Evolutionary conservation across 2,329 filamentous ascomycete genomes (phyloP), one percentile per base, ranked within the genome.

Genomic region (Rhynchosporium graminicola): DNA sequence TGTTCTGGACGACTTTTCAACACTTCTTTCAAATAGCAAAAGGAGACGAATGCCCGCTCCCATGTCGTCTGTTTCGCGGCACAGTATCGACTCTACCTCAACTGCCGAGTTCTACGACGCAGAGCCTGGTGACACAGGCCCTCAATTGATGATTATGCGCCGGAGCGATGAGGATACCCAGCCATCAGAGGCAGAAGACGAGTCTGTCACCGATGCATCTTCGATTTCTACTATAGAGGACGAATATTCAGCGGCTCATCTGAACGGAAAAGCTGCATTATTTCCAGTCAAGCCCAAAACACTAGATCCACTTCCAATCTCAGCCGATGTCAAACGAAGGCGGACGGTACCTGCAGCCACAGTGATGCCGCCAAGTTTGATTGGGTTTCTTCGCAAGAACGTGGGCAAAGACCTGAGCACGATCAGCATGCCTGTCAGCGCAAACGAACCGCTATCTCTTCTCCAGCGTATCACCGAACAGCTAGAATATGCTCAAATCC

Each of bases 71-170:
- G 76, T 82, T 3, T 50, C 75, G 68, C 57, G 74, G 74, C 80
- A 83, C 71, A 97, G 92, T 72, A 85, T 96, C 59, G 93, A 97
- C 65, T 96, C 92, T 0, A 82, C 87, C 36, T 83, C 83, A 28
- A 89, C 90, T 1, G 91, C 96, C 61, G 94, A 98, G 74, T 99
- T 98, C 77, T 99, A 97, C 70, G 95, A 99, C 74, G 95, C 95
- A 0, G 87, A 89, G 71, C 88, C 86, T 57, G 87, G 84, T 15
- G 83, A 84, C 68, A 70, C 68, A n/a, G 79, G 74, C 33, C 87
- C 88, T 7, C 87, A 90, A 60, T 80, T 97, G 8, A 80, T 96
- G 65, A 87, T 87, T 55, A 94, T 97, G 58, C 83, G 86, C 64
- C 86, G 84, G 42, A 91, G 86, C 71, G 90, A 90, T 56, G 87